A percentile compares a stretch with the other conserved stretches of the same genome.
Evolutionary conservation across 345 rosid genomes (phyloP).

Genomic region (Citrus unshiu): DNA sequence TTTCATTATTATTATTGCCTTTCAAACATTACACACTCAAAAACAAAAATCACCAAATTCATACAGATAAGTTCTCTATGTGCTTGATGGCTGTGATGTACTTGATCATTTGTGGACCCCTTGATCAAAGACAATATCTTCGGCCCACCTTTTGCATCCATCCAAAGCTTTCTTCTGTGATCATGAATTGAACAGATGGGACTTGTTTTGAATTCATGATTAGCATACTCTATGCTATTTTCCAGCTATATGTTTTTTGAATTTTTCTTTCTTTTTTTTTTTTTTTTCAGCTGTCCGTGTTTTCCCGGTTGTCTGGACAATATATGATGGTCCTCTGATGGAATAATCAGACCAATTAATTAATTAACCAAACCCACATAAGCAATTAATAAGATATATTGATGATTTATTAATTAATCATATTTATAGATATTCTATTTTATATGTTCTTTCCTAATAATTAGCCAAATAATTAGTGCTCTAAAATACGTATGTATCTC

Average conservation of each 20-base stretch:
- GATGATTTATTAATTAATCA: background rate
- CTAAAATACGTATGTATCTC: background rate
- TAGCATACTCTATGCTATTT: background rate
- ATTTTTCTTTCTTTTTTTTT: background rate
- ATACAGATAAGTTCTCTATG: conserved; percentile 14
- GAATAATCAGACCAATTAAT: background rate
- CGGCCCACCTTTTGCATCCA: background rate
- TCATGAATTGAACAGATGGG: background rate
- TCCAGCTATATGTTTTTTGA: background rate
- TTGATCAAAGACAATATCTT: background rate
- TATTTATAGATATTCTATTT: background rate
- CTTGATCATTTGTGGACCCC: conserved; percentile 16
- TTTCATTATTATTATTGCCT: conserved; percentile 27
- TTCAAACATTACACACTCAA: conserved; percentile 5
- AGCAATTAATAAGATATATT: too few relatives aligned
- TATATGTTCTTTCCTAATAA: background rate
- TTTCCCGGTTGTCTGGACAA: background rate
- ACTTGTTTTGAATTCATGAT: background rate
- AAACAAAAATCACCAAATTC: conserved; percentile 19
- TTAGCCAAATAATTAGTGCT: conserved; percentile 1
- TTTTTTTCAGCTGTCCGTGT: background rate
- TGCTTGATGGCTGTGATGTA: conserved; percentile 7
- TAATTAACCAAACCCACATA: background rate
- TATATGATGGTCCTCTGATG: background rate
- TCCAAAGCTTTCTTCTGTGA: conserved; percentile 16